phyloP scores from a whole-genome alignment of 805 yeast species.

The Limtongia smithiae region DNA sequence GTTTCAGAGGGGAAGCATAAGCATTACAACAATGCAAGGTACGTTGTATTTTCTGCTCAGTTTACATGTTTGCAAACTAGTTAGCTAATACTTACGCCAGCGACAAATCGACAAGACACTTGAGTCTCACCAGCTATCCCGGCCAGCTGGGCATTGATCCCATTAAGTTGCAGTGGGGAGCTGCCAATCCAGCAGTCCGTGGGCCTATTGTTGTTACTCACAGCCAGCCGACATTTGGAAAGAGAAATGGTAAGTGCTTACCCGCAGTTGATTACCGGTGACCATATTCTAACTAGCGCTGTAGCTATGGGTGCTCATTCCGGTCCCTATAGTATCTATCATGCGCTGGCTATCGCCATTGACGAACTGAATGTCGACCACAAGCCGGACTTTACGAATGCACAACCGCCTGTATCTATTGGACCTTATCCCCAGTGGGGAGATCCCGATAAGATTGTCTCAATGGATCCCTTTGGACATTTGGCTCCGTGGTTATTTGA shows the following conservation, averaged over 20 bases:
- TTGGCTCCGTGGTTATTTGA: constrained; percentile 57
- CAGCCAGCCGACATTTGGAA: constrained; percentile 46
- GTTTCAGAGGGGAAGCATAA: no score
- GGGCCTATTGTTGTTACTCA: constrained; percentile 55
- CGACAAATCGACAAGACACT: constrained; percentile 35
- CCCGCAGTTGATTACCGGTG: neutral
- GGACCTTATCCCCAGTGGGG: constrained; percentile 57
- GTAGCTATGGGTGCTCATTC: constrained; percentile 55
- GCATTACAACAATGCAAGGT: no score
- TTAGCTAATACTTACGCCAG: neutral
- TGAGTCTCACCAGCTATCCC: constrained; percentile 53
- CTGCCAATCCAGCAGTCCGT: constrained; percentile 45
- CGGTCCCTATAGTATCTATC: constrained; percentile 62
- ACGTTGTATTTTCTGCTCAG: no score
- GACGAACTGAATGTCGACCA: constrained; percentile 52
- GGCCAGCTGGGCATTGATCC: constrained; percentile 51
- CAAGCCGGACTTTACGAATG: constrained; percentile 57
- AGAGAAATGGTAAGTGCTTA: constrained; percentile 49
- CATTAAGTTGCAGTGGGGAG: constrained; percentile 53
- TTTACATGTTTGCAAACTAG: no score
- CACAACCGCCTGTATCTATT: constrained; percentile 58
- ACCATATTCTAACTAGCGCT: neutral
- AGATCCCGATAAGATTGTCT: constrained; percentile 53
- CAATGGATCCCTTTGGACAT: constrained; percentile 67
- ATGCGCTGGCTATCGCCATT: constrained; percentile 62